Evolutionary conservation across 805 yeast genomes (phyloP), one percentile per base, ranked within the genome.

Genomic region (Wickerhamiella kurtzmanii): DNA sequence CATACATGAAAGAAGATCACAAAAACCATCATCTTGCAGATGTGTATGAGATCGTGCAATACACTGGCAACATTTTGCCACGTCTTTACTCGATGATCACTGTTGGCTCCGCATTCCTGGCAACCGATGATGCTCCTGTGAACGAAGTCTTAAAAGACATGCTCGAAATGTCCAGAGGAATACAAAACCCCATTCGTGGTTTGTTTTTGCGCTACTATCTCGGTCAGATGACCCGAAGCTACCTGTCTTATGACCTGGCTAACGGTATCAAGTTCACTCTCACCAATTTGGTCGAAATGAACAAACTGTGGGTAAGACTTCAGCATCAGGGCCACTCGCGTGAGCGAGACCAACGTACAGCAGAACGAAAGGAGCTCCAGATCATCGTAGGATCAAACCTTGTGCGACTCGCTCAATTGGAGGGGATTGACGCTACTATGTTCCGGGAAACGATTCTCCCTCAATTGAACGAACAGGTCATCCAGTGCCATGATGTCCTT

Each of bases 91-190:
- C 92, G 65, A 86, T 92, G 96, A 82, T 92, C 39, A 89, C 94
- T 2, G 89, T 92, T 15, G 98, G 98, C 6, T 78, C 94, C 0
- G 86, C 85, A 2, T 87, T 82, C 66, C 78, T 89, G 80, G 68
- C 82, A 5, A 71, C 79, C 8, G 74, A 80, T 1, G 85, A 79
- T 47, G 80, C 94, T 0, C 95, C 96, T 0, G 73, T 77, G 35
- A 76, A 76, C 57, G 97, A 87, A 53, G 81, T 92, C 44, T 75
- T 89, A 77, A 84, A 82, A 62, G 98, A 92, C 61, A 82, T 92
- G 94, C 80, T 89, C 57, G 98, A 92, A 63, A 92, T 92, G 98
- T 81, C 94, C 53, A 75, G 94, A 37, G 98, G 96, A 15, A 95
- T 89, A 2, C 98, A 92, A 64, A 89, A 86, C 59, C 98, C 98